A percentile compares a stretch with the other conserved stretches of the same genome.
Conservation (phyloP, 2,329 filamentous ascomycete genomes). For the Harringtonia aguacate region DNA sequence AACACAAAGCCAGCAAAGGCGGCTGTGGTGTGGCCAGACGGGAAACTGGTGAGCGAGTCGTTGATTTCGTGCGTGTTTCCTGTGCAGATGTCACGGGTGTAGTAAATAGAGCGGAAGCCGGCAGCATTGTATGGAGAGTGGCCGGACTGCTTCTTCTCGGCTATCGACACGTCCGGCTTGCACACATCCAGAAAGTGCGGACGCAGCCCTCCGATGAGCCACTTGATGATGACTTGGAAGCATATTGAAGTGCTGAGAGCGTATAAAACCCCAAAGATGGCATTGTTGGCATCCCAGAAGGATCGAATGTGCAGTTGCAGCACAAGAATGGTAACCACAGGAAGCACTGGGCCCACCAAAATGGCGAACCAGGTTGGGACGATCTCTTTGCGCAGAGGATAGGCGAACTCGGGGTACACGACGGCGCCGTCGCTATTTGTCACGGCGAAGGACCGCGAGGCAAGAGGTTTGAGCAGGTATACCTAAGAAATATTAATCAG, state of each 20-base stretch:
- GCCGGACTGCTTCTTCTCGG: slow-evolving; percentile 22
- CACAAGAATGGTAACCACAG: slow-evolving; percentile 52
- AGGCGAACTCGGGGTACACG: slow-evolving; percentile 60
- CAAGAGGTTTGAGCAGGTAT: slow-evolving; percentile 54
- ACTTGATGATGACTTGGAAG: slow-evolving; percentile 69
- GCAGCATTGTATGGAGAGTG: slow-evolving; percentile 31
- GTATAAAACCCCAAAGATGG: slow-evolving; percentile 58
- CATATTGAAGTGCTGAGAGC: slow-evolving; percentile 59
- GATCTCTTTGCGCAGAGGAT: slow-evolving; percentile 59
- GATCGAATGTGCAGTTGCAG: slow-evolving; percentile 58
- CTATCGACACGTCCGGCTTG: slow-evolving; percentile 42
- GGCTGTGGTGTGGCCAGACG: slow-evolving; percentile 63
- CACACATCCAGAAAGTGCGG: slow-evolving; percentile 64
- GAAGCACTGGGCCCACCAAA: slow-evolving; percentile 50
- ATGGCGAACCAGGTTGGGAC: slow-evolving; percentile 62
- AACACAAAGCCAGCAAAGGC: slow-evolving; percentile 64
- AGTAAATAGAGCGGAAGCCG: slow-evolving; percentile 49
- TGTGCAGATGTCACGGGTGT: slow-evolving; percentile 59
- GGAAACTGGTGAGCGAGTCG: slow-evolving; percentile 60
- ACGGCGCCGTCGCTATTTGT: slow-evolving; percentile 56
- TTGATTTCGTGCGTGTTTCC: slow-evolving; percentile 54
- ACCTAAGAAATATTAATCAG: slow-evolving; percentile 28
- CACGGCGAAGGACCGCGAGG: slow-evolving; percentile 59
- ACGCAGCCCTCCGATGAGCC: slow-evolving; percentile 62
- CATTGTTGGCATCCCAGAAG: slow-evolving; percentile 65